Evolutionary conservation across 1,139 yeast species (phyloP).

Genomic region (Lodderomyces pseudojiufengensis): DNA sequence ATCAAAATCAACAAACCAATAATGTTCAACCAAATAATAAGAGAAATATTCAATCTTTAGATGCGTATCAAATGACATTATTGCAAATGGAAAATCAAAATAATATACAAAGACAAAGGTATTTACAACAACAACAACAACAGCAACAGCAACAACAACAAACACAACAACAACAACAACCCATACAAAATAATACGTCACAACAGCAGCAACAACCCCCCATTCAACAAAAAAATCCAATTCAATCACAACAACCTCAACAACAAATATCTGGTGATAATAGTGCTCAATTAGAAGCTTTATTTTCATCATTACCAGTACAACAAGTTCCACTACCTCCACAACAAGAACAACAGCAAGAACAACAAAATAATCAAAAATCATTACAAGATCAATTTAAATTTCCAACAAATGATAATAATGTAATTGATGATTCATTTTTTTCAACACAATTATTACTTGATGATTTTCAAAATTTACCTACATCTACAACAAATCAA

Average conservation of each 20-base stretch:
- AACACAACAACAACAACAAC: constrained; percentile 5
- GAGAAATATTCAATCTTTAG: constrained; percentile 17
- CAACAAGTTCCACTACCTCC: constrained; percentile 8
- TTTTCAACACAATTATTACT: constrained; percentile 2
- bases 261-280: neutral
- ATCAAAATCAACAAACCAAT: constrained; percentile 13
- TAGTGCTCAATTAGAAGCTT: constrained; percentile 2
- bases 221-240: constrained; percentile 12
- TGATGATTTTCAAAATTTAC: constrained; percentile 2
- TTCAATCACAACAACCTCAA: constrained; percentile 3
- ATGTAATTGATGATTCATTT: constrained; percentile 7
- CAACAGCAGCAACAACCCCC: neutral
- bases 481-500: constrained; percentile 5
- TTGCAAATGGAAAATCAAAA: constrained; percentile 27
- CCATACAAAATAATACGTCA: neutral
- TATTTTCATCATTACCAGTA: neutral
- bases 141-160: constrained; percentile 14
- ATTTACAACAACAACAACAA: constrained; percentile 21
- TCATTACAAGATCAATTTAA: constrained; percentile 1
- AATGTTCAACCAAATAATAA: neutral
- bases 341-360: constrained; percentile 3
- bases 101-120: constrained; percentile 24
- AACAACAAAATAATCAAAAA: neutral
- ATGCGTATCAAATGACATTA: constrained; percentile 25
- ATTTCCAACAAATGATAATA: constrained; percentile 2